Evolutionary conservation across 495 filamentous ascomycete genomes (phyloP).

Genomic region (Endocarpon pusillum): DNA sequence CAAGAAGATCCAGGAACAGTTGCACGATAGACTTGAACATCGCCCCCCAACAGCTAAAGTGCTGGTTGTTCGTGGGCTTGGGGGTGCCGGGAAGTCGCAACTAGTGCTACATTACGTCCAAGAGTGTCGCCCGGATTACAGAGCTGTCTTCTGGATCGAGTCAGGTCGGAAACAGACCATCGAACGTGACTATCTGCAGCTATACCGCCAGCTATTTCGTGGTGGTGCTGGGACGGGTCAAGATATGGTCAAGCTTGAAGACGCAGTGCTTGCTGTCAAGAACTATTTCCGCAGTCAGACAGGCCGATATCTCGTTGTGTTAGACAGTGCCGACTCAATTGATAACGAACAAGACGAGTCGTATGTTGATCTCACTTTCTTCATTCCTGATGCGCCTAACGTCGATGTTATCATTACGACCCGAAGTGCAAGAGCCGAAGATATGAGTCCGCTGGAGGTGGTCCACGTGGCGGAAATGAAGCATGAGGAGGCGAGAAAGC

Average conservation of each 20-base stretch:
- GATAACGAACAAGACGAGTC: no score
- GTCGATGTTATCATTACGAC: no score
- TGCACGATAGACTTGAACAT: no score
- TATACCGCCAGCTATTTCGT: constrained; percentile 2
- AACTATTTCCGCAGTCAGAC: constrained; percentile 2
- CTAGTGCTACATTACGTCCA: constrained; percentile 31
- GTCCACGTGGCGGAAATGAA: neutral
- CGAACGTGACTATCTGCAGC: constrained; percentile 5
- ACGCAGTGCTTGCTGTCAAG: constrained; percentile 4
- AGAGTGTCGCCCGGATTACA: constrained; percentile 16
- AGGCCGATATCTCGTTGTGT: constrained; percentile 2
- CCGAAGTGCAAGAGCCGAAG: no score
- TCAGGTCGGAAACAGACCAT: constrained; percentile 12
- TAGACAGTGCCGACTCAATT: no score
- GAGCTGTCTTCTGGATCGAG: constrained; percentile 33
- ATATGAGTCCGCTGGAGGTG: constrained; percentile 1
- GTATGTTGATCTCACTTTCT: no score
- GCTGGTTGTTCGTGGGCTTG: no score
- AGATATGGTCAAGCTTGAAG: constrained; percentile 3
- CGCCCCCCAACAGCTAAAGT: no score
- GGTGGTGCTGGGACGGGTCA: neutral
- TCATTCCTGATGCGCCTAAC: no score
- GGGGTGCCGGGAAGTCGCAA: constrained; percentile 34
- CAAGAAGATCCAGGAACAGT: no score
- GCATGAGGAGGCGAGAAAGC: neutral